Base-by-base conservation (phyloP, 2,329 filamentous ascomycete species). In the Sporothrix humicola region DNA sequence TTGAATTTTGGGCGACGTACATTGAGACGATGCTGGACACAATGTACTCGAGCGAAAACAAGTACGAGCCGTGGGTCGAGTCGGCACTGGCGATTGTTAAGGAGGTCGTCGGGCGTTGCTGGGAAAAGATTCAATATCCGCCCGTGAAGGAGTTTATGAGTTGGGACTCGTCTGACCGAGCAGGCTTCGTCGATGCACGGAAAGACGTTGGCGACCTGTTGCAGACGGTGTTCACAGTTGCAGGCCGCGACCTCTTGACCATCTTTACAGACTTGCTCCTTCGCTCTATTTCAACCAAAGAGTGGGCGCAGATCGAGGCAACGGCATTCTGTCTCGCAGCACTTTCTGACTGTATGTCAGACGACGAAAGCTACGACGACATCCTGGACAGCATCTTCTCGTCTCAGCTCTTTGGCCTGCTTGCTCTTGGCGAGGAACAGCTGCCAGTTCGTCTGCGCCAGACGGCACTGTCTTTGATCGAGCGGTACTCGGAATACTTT, bases 1-100 rank as follows among this genome's bases (percentile, higher is more conserved):
- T 95, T 15, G 93, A 96, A 78, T 95, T 96, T 79, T 96, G 93
- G 93, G 91, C 89, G 20, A 90, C 89, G 0, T 94, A 91, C 79
- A 88, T 93, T 6, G 93, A 94, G 81, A 88, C 88, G 13, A 85
- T 90, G 84, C 88, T 85, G 74, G 92, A 90, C 79, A 84, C 82
- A 10, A 82, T 87, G 63, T 88, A 85, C 74, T 85, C 86, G 1
- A 84, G 85, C n/a, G 84, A 86, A 31, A 82, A 82, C 3, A 79
- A 81, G 4, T 81, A 72, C 8, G 68, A 73, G 9, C 44, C 83
- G 7, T 93, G 91, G 90, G 85, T 91, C 68, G 82, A 84, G 8
- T 80, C 84, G 8, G 90, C 91, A 1, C 85, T 89, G 69, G 81
- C 84, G 8, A 85, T 90, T 73, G 84, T 93, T 23, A 87, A 90